Evolutionary conservation across 148 eudicot genomes (phyloP), one percentile per base, ranked within the genome.

Genomic region (Diospyros kaki): DNA sequence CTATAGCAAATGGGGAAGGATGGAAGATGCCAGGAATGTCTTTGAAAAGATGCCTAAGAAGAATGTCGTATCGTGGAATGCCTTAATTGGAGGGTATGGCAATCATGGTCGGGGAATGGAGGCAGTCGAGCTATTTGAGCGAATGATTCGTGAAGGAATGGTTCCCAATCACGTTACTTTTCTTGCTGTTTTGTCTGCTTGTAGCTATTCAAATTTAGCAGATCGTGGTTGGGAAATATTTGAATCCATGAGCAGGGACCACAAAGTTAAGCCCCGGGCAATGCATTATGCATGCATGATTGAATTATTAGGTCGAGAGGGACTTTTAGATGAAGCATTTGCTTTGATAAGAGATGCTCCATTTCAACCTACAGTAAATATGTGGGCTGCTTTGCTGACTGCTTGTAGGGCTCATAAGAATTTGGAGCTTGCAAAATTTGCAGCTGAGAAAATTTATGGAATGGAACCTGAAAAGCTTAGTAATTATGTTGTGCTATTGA

Each of bases 211-310:
- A 2, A 94, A 92, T 58, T 83, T 93, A 79, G 81, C 88, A 10
- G 87, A 86, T 73, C 73, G 41, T 5, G 93, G 98, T 61, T 90
- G 92, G 93, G 85, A 85, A 43, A 84, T 93, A 44, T 93, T 90
- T 71, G 73, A 88, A 72, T 88, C 91, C 4, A 93, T 93, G 96
- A 79, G 76, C 64, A 84, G 79, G 14, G 87, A 73, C 51, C 78
- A 87, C 68, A 79, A 75, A 15, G 73, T 93, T 58, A 85, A 89
- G 77, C 98, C 98, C 6, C 84, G 98, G 48, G 92, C 98, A 69
- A 93, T 90, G 98, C 98, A 93, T 80, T 93, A 87, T 71, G 90
- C 98, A 1, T 93, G 98, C 79, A 89, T 93, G 96, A 87, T 93
- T 61, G 98, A 93, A 48, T 80, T 93, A 73, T 75, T 90, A 78